These are phyloP conservation scores for Fusarium sp. DNA, from an alignment of 2,329 filamentous ascomycete genomes.

Conservation along the genomic window DNA sequence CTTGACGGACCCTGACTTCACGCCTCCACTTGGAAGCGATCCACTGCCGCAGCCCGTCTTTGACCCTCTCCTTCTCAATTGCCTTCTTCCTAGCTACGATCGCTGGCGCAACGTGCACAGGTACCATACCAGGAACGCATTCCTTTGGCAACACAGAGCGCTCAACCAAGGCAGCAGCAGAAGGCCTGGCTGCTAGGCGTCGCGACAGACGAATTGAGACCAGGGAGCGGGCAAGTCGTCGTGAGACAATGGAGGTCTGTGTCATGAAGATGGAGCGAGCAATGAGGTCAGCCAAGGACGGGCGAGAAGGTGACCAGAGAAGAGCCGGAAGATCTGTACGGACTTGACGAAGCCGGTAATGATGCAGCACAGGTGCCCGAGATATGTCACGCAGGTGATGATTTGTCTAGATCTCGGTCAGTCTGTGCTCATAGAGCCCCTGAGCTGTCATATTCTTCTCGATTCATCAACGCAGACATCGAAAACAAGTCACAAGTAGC, in stretches of 20 bases:
- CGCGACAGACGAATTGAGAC: slow-evolving; percentile 74
- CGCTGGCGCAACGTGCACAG: slow-evolving; percentile 64
- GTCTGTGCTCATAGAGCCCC: slow-evolving; percentile 19
- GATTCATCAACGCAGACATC: background rate
- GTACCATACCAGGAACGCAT: slow-evolving; percentile 63
- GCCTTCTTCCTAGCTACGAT: slow-evolving; percentile 72
- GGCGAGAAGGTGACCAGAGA: slow-evolving; percentile 67
- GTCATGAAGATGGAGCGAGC: slow-evolving; percentile 75
- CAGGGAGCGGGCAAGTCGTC: slow-evolving; percentile 71
- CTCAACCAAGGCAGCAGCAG: slow-evolving; percentile 69
- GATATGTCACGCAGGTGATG: slow-evolving; percentile 72
- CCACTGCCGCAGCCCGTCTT: slow-evolving; percentile 74
- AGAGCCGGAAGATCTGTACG: slow-evolving; percentile 66
- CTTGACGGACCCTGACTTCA: slow-evolving; percentile 62
- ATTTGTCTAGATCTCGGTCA: slow-evolving; percentile 61
- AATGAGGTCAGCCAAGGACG: slow-evolving; percentile 72
- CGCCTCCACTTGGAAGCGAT: slow-evolving; percentile 69
- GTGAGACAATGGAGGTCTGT: slow-evolving; percentile 72
- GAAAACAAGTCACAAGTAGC: background rate
- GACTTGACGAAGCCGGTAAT: slow-evolving; percentile 68
- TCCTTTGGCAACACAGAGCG: slow-evolving; percentile 74
- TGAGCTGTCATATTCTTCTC: background rate
- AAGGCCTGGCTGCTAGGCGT: slow-evolving; percentile 69
- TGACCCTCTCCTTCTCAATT: slow-evolving; percentile 75
- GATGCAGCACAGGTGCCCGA: slow-evolving; percentile 74